phyloP scores from a whole-genome alignment of 2,329 filamentous ascomycete genomes.

The Fusarium sp. region DNA sequence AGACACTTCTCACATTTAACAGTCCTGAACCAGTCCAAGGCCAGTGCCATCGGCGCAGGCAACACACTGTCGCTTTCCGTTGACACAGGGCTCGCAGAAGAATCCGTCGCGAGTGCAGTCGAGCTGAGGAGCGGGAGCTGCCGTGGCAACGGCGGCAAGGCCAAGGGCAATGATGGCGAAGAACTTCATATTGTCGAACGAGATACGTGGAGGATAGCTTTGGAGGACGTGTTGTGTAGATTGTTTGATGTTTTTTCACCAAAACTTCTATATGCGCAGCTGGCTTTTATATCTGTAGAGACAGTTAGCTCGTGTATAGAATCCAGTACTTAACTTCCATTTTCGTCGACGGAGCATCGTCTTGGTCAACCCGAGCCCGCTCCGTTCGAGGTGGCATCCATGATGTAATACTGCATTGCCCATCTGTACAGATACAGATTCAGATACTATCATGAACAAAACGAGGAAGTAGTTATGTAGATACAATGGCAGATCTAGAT shows the following conservation, averaged over 20 bases:
- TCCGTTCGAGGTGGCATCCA: background rate
- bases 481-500: background rate
- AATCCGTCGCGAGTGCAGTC: background rate
- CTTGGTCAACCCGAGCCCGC: background rate
- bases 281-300: background rate
- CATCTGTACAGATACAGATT: background rate
- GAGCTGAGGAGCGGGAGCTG: background rate
- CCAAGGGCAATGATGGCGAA: background rate
- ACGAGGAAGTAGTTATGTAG: background rate
- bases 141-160: background rate
- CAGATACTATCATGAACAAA: background rate
- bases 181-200: background rate
- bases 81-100: slow-evolving; percentile 1
- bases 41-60: slow-evolving; percentile 3
- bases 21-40: background rate
- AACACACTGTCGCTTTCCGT: background rate
- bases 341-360: background rate
- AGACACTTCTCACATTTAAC: background rate
- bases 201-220: too few relatives aligned
- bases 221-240: too few relatives aligned
- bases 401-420: background rate
- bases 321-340: background rate
- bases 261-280: too few relatives aligned
- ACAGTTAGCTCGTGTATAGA: background rate
- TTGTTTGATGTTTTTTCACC: background rate